A percentile compares a stretch with the other conserved stretches of the same genome.
Conservation (phyloP, 192 early-diverging fungal species). For the Spinellus fusiger region DNA sequence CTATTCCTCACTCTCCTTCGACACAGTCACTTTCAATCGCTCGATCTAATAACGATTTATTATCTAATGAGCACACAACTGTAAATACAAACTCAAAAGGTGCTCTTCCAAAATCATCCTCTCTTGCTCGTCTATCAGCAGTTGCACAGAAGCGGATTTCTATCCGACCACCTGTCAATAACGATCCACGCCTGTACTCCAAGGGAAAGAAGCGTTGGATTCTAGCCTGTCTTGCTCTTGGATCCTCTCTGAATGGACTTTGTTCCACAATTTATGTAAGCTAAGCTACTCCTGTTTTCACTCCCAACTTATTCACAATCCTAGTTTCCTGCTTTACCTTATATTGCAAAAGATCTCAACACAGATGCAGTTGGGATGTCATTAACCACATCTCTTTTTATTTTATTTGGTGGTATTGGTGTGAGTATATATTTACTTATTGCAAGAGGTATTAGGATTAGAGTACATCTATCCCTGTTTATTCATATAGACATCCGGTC, state of each 20-base stretch:
- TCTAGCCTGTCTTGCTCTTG: constrained; percentile 5
- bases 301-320: not conserved
- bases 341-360: constrained; percentile 33
- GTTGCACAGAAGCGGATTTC: not conserved
- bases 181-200: constrained; percentile 6
- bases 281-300: not conserved
- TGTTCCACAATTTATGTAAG: constrained; percentile 25
- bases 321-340: constrained; percentile 21
- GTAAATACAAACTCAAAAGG: not conserved
- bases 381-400: constrained; percentile 38
- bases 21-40: no score
- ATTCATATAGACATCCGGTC: no score
- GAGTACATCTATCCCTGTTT: no score
- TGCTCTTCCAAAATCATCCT: not conserved
- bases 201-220: constrained; percentile 9
- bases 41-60: no score
- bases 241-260: constrained; percentile 14
- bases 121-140: not conserved
- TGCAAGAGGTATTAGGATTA: no score
- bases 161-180: not conserved
- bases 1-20: no score
- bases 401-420: constrained; percentile 43
- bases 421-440: not conserved
- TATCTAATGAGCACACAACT: no score
- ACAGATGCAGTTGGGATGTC: constrained; percentile 30